phyloP scores from a whole-genome alignment of 148 eudicot genomes.

The Rhododendron kiyosumense region DNA sequence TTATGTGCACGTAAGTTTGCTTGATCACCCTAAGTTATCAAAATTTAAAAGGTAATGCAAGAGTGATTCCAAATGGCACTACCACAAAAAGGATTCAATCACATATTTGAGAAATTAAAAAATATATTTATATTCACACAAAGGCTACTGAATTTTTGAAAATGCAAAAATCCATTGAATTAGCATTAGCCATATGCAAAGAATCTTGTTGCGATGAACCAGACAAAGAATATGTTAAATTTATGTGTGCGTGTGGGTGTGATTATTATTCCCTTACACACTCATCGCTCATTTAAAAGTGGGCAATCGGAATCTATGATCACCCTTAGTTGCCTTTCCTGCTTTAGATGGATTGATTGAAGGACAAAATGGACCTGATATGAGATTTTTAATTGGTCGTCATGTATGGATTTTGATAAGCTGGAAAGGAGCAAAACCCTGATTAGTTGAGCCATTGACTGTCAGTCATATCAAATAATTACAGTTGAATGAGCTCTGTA shows the following conservation, averaged over 20 bases:
- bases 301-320: conserved; percentile 4
- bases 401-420: neutral
- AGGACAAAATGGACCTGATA: conserved; percentile 3
- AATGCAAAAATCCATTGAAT: neutral
- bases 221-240: neutral
- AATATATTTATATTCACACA: neutral
- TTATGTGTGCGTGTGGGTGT: neutral
- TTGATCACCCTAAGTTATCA: no score
- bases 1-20: no score
- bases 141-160: neutral
- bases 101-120: neutral
- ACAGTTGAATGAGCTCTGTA: neutral
- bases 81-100: no score
- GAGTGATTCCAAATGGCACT: no score
- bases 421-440: neutral
- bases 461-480: conserved; percentile 5
- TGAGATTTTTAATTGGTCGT: neutral
- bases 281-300: neutral
- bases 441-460: conserved; percentile 7
- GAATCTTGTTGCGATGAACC: neutral
- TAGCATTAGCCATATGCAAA: neutral
- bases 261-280: neutral
- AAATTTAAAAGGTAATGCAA: no score
- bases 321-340: neutral
- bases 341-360: neutral